Evolutionary conservation across 192 early-diverging fungal genomes (phyloP).

Genomic region (Coemansia sp.): DNA sequence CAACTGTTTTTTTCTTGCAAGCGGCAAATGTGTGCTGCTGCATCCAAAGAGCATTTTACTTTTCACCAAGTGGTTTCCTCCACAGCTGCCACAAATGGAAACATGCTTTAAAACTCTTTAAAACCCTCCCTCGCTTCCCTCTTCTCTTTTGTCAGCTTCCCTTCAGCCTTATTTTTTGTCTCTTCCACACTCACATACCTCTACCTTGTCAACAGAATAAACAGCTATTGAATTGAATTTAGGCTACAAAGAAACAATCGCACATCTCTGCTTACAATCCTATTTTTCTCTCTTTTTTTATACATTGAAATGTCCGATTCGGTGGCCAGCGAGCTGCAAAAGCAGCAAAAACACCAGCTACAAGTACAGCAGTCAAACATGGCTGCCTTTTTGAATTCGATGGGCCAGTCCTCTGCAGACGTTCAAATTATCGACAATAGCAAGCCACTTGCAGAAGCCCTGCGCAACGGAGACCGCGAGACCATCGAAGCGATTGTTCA

Average conservation of each 20-base stretch:
- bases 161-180: too few relatives aligned
- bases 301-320: conserved; percentile 5
- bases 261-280: background rate
- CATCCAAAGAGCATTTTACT: too few relatives aligned
- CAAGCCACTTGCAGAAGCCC: conserved; percentile 44
- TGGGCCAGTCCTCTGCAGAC: conserved; percentile 11
- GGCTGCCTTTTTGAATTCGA: conserved; percentile 7
- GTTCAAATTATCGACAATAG: conserved; percentile 10
- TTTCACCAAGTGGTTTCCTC: too few relatives aligned
- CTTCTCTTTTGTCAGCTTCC: too few relatives aligned
- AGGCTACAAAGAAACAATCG: background rate
- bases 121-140: too few relatives aligned
- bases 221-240: too few relatives aligned
- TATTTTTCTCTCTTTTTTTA: background rate
- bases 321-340: background rate
- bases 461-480: conserved; percentile 51
- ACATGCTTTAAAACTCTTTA: too few relatives aligned
- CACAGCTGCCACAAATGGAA: too few relatives aligned
- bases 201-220: too few relatives aligned
- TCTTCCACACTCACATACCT: too few relatives aligned
- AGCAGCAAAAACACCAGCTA: conserved; percentile 8
- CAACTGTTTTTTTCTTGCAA: too few relatives aligned
- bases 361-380: conserved; percentile 15
- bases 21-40: too few relatives aligned
- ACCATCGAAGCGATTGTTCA: conserved; percentile 47